Evolutionary conservation across 768 basidiomycete species (phyloP), one percentile per base, ranked within the genome.

Genomic region (Mrakia gelida): DNA sequence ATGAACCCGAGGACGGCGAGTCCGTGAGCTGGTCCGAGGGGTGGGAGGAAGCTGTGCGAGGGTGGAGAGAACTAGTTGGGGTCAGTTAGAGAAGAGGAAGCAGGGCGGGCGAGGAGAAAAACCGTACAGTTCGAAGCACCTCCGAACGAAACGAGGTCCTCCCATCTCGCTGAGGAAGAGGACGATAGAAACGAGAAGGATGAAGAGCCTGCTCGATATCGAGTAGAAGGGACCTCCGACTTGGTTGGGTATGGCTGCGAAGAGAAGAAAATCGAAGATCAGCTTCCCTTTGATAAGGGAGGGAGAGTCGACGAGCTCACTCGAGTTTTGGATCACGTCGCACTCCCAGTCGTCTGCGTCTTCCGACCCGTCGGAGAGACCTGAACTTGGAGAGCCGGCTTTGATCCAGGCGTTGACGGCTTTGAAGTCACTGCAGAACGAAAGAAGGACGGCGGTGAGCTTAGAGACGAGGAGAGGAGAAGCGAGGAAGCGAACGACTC

Each of bases 181-280:
- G 45, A 93, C 87, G 81, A 94, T 84, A 79, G 91, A 88, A 86
- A 95, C 92, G 84, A 92, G 90, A 79, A 94, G 89, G 84, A 96
- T 93, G 84, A 96, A 88, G 76, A 96, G 87, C 79, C 92, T 88
- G 84, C 93, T 93, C 80, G 95, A 86, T 79, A 96, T 90, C 7
- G 92, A 92, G 92, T 94, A 97, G 85, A 97, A 96, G 13, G 89
- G 88, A 38, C 94, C 94, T 28, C 92, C 94, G 43, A 92, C 88
- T 83, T 96, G 94, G 84, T 93, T 93, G 6, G 94, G 94, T 7
- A 97, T 93, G 3, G 93, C 80, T 93, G 84, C 26, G 15, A 59
- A 28, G 21, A 13, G n/a, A 28, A 38, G 28, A 45, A 34, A 49
- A 13, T 38, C 23, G 52, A 38, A 43, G 30, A 10, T 43, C 23